phyloP scores from a whole-genome alignment of 1,139 yeast genomes.

The Fermentozyma sake region DNA sequence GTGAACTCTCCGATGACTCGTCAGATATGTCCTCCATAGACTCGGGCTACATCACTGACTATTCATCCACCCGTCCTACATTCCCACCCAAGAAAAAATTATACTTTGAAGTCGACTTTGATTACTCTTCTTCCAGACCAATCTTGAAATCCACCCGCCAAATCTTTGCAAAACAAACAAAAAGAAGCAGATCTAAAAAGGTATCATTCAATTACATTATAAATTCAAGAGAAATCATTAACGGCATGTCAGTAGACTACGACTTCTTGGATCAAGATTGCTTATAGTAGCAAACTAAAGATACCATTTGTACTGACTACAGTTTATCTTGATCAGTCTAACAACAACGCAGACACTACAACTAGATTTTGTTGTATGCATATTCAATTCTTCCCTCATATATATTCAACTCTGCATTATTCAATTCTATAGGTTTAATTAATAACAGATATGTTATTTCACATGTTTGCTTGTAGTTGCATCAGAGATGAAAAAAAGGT shows the following conservation, averaged over 20 bases:
- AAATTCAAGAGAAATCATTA: constrained; percentile 39
- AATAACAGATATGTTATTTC: no score
- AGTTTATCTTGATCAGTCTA: no score
- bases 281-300: no score
- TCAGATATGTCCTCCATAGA: constrained; percentile 12
- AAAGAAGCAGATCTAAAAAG: constrained; percentile 13
- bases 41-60: constrained; percentile 13
- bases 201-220: constrained; percentile 41
- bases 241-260: constrained; percentile 41
- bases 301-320: no score
- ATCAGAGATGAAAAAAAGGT: no score
- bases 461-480: no score
- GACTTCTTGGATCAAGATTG: constrained; percentile 40
- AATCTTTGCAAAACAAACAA: constrained; percentile 1
- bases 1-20: constrained; percentile 5
- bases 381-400: no score
- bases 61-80: constrained; percentile 4
- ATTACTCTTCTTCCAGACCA: constrained; percentile 10
- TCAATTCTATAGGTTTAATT: no score
- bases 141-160: constrained; percentile 3
- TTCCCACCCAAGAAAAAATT: constrained; percentile 2
- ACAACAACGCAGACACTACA: no score
- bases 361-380: no score
- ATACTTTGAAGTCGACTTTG: constrained; percentile 5
- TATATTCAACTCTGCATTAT: no score